Evolutionary conservation across 1,139 yeast species (phyloP), one percentile per base, ranked within the genome.

Genomic region (Pichia sp.): DNA sequence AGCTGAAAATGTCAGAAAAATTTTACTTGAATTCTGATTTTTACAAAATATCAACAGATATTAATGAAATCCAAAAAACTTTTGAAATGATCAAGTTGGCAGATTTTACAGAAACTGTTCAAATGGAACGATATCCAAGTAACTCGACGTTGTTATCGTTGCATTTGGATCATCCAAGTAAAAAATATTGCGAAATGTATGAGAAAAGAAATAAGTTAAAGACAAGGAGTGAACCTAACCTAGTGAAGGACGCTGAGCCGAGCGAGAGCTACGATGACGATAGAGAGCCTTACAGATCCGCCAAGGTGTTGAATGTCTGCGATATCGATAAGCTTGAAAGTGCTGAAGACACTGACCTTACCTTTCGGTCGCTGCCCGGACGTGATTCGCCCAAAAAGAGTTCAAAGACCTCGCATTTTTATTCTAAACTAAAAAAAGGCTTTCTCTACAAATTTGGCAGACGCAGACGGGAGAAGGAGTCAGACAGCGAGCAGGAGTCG

Each of bases 91-190:
- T 19, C 19, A 11, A 43, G n/a, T 6, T 42, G 6, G 10, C n/a
- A 3, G 30, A 34, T 13, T 32, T 49, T 42, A n/a, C 32, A 7
- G 13, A 49, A 36, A 31, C 8, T 13, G 36, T 50, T 10, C 31
- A 45, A 44, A 11, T 45, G 6, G 49, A 45, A 44, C 30, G 49
- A 6, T 30, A 29, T 30, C 52, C 52, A 4, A 45, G 49, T 16
- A 44, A 38, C 13, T 19, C 47, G 8, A 44, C 45, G n/a, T 30
- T 29, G 5, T 5, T 30, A 45, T 45, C 45, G 30, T 11, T 49
- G 7, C 26, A 31, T 5, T 5, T 19, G 23, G 15, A 3, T 4
- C 11, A 4, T 30, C 16, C 8, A 7, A 29, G n/a, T 3, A n/a
- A 26, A n/a, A 42, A 29, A 8, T 15, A 19, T 2, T 10, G 16